Evolutionary conservation across 805 yeast genomes (phyloP), one percentile per base, ranked within the genome.

Genomic region (Nakazawaea anatomiae): DNA sequence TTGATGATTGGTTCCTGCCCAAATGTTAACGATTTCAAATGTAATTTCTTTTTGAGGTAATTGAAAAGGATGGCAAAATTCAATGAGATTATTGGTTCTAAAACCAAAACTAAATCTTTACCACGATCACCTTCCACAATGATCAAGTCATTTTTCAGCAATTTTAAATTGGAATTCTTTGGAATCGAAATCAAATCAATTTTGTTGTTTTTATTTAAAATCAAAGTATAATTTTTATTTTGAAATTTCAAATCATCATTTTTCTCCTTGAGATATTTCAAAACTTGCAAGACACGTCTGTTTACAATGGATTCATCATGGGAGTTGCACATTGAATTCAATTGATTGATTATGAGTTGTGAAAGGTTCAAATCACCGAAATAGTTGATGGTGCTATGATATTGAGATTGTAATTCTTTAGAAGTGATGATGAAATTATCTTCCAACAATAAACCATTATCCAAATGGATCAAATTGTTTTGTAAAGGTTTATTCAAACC

Each of bases 111-210:
- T 55, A 87, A 65, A 64, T 87, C 95, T 59, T 85, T 85, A 31
- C 95, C 95, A 54, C 94, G 73, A 63, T 87, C 95, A 50, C 94
- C 95, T 67, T 87, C 94, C 51, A 85, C 85, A 18, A 87, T 81
- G 8, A 86, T 87, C 60, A 87, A 72, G 65, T 87, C 94, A 51
- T 79, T 73, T 43, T 78, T 72, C 54, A 73, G 75, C 53, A 87
- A 69, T 46, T 67, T 66, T 46, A 87, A 69, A 58, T 85, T 85
- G 11, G 89, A 77, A 58, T 78, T 79, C 52, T 76, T 75, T 4
- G 89, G 87, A 35, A 82, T 78, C 2, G 89, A 82, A 40, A 85
- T 71, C 32, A 87, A 74, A 63, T 87, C 95, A 57, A 84, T 71
- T 62, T 83, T 48, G 67, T 70, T 70, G 53, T 69, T 68, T 48